A percentile compares a stretch with the other conserved stretches of the same genome.
Conservation (phyloP, 805 yeast species). For the Jamesozyma jinghongensis region DNA sequence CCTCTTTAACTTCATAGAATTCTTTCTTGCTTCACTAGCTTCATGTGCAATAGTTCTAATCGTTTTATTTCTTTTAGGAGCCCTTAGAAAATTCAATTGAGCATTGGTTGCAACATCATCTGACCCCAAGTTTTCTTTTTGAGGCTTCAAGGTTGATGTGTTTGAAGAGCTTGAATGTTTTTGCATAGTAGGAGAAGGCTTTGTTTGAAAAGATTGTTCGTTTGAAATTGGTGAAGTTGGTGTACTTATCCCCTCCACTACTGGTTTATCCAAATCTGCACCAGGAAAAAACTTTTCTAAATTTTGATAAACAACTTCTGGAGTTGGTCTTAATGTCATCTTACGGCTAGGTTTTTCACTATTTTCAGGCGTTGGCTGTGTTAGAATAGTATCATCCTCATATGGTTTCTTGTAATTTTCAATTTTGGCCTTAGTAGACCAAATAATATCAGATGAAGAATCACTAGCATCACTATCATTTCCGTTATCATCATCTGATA, state of each 20-base stretch:
- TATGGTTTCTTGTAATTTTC: not conserved
- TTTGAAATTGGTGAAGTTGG: constrained; percentile 42
- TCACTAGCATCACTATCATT: constrained; percentile 36
- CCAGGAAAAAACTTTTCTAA: constrained; percentile 88
- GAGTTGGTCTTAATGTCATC: constrained; percentile 86
- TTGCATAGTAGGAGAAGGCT: not conserved
- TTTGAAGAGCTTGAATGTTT: not conserved
- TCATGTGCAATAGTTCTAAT: constrained; percentile 90
- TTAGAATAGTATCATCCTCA: not conserved
- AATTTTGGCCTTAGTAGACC: constrained; percentile 11
- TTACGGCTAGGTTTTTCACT: constrained; percentile 17
- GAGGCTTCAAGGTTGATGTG: too few relatives aligned
- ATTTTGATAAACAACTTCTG: constrained; percentile 86
- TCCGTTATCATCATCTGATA: constrained; percentile 42
- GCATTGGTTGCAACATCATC: not conserved
- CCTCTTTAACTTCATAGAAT: constrained; percentile 42
- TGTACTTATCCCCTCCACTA: constrained; percentile 61
- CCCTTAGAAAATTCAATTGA: constrained; percentile 2
- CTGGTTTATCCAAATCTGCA: constrained; percentile 85
- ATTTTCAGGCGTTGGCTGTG: not conserved
- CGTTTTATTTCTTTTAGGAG: constrained; percentile 71
- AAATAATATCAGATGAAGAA: constrained; percentile 24
- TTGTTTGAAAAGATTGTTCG: not conserved
- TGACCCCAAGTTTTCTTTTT: not conserved
- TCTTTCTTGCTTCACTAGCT: constrained; percentile 57